Evolutionary conservation across 169 alveolate species (phyloP).

Genomic region (Perkinsus olseni): DNA sequence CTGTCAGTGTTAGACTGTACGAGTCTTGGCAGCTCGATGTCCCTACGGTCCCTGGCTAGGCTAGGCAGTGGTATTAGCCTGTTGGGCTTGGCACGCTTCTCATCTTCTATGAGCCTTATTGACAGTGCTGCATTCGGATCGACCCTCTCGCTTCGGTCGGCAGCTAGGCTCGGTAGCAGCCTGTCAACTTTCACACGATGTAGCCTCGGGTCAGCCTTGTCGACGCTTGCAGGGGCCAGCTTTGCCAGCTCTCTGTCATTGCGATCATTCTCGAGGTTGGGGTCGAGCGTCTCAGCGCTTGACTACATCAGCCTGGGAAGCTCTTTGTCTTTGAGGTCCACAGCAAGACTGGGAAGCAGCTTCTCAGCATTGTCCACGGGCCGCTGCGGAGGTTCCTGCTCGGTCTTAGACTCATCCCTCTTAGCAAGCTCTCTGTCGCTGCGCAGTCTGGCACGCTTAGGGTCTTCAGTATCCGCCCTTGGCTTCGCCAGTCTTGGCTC

Average conservation of each 20-base stretch:
- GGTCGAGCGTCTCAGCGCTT: neutral
- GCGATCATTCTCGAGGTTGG: neutral
- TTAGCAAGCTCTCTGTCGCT: neutral
- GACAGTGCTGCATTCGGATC: neutral
- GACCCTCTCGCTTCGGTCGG: neutral
- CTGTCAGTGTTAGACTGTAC: neutral
- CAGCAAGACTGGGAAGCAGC: neutral
- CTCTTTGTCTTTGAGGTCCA: neutral
- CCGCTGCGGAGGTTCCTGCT: neutral
- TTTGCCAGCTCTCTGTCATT: neutral
- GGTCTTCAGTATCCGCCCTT: neutral
- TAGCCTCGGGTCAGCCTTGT: neutral
- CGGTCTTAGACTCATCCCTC: neutral
- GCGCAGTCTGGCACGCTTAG: neutral
- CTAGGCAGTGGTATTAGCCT: neutral
- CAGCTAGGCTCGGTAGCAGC: neutral
- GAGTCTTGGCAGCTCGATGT: neutral
- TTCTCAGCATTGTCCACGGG: neutral
- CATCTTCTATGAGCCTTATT: neutral
- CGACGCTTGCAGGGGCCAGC: neutral
- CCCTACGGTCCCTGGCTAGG: conserved; percentile 1
- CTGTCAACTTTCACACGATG: neutral
- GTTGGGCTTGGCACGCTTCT: neutral
- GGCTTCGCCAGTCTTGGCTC: neutral
- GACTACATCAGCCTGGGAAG: neutral